Percentiles rank a stretch among this genome's conserved stretches.
Conservation (phyloP, 148 eudicot species). For the Diospyros kaki region DNA sequence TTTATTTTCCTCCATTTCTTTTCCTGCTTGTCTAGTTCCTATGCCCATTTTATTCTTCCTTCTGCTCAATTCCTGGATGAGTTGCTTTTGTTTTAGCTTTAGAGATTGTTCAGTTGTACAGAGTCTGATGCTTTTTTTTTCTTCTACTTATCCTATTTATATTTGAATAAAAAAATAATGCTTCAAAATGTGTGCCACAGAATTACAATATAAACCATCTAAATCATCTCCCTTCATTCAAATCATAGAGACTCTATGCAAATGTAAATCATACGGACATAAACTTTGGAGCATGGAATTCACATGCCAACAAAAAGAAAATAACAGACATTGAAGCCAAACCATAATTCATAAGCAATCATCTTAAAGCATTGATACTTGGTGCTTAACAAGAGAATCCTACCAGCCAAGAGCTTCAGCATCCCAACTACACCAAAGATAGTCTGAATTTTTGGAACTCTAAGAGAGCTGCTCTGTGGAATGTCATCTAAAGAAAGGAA, state of each 20-base stretch:
- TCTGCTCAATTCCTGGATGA: no score
- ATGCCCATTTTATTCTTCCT: no score
- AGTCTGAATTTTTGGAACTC: conserved; percentile 67
- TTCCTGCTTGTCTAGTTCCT: no score
- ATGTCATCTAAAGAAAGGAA: conserved; percentile 56
- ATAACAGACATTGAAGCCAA: not conserved
- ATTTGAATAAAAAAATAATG: no score
- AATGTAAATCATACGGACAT: not conserved
- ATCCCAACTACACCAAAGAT: conserved; percentile 88
- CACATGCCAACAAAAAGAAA: not conserved
- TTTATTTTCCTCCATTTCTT: no score
- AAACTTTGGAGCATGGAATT: not conserved
- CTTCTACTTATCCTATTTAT: no score
- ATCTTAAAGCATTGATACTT: not conserved
- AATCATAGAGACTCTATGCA: not conserved
- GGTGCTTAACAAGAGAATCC: conserved; percentile 17
- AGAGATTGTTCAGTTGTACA: not conserved
- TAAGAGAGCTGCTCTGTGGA: conserved; percentile 58
- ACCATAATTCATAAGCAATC: not conserved
- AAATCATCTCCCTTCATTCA: not conserved
- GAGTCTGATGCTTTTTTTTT: no score
- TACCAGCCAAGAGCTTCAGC: conserved; percentile 84
- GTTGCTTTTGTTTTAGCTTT: no score
- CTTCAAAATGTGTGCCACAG: no score
- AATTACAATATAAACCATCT: not conserved